phyloP scores from a whole-genome alignment of 129 eudicot genomes.

The Gnaphalium uliginosum region DNA sequence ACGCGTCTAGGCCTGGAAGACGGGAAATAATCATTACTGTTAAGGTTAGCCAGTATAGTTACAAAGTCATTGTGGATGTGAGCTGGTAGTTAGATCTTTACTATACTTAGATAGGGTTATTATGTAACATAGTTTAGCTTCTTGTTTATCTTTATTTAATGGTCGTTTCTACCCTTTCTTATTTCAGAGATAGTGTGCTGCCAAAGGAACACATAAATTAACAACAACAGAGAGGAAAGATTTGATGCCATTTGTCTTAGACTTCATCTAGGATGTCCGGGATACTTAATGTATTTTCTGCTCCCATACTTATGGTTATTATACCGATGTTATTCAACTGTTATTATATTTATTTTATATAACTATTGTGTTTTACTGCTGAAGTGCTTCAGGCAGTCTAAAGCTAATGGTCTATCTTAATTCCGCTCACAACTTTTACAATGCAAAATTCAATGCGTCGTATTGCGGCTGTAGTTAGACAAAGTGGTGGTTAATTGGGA shows the following conservation, averaged over 20 bases:
- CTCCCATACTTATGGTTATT: slow-evolving; percentile 9
- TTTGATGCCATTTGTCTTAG: slow-evolving; percentile 41
- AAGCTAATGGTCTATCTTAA: background rate
- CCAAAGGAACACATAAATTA: slow-evolving; percentile 15
- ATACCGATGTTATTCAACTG: background rate
- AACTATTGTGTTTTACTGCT: slow-evolving; percentile 8
- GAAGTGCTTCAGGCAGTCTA: background rate
- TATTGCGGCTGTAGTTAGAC: background rate
- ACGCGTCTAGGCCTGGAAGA: background rate
- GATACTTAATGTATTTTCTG: slow-evolving; percentile 54
- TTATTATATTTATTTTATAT: no score
- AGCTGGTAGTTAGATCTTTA: slow-evolving; percentile 20
- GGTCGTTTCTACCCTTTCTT: slow-evolving; percentile 14
- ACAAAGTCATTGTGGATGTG: background rate
- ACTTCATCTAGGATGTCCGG: slow-evolving; percentile 58
- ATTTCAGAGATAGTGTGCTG: slow-evolving; percentile 25
- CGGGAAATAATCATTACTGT: slow-evolving; percentile 5
- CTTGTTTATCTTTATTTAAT: slow-evolving; percentile 15
- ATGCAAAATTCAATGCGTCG: background rate
- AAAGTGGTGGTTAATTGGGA: background rate
- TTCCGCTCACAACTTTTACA: background rate
- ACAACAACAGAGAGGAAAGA: slow-evolving; percentile 33
- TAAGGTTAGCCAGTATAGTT: slow-evolving; percentile 1
- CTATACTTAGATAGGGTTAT: background rate
- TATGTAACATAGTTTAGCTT: background rate